phyloP scores from a whole-genome alignment of 2,329 filamentous ascomycete species.

The Apiospora phragmitis region DNA sequence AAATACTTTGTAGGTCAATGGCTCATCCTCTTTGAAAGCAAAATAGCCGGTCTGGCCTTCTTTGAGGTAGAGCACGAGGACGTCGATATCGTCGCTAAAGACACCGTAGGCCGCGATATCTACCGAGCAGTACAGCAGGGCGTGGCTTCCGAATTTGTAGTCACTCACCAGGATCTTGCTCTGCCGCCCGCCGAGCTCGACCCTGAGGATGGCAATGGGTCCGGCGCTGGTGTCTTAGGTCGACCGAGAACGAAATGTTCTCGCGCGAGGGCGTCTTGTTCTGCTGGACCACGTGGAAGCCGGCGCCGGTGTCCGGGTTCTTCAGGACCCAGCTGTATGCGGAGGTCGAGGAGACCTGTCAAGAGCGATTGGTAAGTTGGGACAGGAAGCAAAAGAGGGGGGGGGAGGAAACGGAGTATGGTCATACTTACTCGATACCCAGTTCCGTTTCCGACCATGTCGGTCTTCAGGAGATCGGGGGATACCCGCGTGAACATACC shows the following conservation, averaged over 20 bases:
- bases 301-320: constrained; percentile 49
- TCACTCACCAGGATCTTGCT: constrained; percentile 57
- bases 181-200: constrained; percentile 52
- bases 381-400: too few species aligned
- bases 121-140: constrained; percentile 50
- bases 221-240: constrained; percentile 48
- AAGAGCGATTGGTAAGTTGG: constrained; percentile 1
- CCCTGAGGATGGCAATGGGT: constrained; percentile 40
- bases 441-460: constrained; percentile 57
- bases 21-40: constrained; percentile 38
- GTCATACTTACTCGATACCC: constrained; percentile 30
- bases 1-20: constrained; percentile 40
- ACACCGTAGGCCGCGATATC: constrained; percentile 49
- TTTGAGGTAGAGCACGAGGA: constrained; percentile 50
- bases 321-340: constrained; percentile 53
- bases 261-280: constrained; percentile 42
- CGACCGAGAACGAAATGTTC: constrained; percentile 46
- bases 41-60: constrained; percentile 51
- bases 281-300: constrained; percentile 53
- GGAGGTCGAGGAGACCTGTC: constrained; percentile 32
- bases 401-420: not conserved
- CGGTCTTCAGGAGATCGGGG: constrained; percentile 48
- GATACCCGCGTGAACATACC: constrained; percentile 55
- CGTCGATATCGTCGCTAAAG: constrained; percentile 44
- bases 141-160: constrained; percentile 47